phyloP scores from a whole-genome alignment of 2,329 filamentous ascomycete species.

The Diplodia seriata region DNA sequence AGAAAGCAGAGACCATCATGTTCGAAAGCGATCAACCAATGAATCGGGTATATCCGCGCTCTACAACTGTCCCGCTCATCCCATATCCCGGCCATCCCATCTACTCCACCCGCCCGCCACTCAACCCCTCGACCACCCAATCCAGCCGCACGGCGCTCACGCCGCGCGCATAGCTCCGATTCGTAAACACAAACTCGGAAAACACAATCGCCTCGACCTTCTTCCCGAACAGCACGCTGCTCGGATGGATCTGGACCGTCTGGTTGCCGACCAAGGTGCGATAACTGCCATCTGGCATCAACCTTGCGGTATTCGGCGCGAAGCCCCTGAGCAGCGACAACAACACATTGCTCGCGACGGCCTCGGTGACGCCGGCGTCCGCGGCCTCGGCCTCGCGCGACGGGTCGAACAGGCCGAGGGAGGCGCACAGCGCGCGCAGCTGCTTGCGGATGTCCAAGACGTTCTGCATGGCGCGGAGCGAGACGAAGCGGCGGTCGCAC shows the following conservation, averaged over 20 bases:
- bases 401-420: slow-evolving; percentile 50
- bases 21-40: neutral
- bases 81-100: neutral
- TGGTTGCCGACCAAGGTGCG: slow-evolving; percentile 68
- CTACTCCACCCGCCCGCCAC: slow-evolving; percentile 32
- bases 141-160: slow-evolving; percentile 68
- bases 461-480: slow-evolving; percentile 69
- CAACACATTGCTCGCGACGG: slow-evolving; percentile 59
- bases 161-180: slow-evolving; percentile 66
- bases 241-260: slow-evolving; percentile 68
- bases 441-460: slow-evolving; percentile 71
- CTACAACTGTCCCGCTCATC: neutral
- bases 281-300: slow-evolving; percentile 67
- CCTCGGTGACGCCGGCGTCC: slow-evolving; percentile 42
- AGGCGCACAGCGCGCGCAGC: slow-evolving; percentile 62
- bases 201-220: slow-evolving; percentile 69
- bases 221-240: slow-evolving; percentile 65
- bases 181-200: slow-evolving; percentile 71
- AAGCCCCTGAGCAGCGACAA: slow-evolving; percentile 66
- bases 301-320: slow-evolving; percentile 64
- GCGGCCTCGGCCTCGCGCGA: slow-evolving; percentile 32
- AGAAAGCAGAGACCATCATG: neutral
- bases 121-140: slow-evolving; percentile 64
- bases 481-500: slow-evolving; percentile 65
- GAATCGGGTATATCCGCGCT: neutral